Conservation (phyloP, 495 filamentous ascomycete genomes). For the Aspergillus egyptiacus region DNA sequence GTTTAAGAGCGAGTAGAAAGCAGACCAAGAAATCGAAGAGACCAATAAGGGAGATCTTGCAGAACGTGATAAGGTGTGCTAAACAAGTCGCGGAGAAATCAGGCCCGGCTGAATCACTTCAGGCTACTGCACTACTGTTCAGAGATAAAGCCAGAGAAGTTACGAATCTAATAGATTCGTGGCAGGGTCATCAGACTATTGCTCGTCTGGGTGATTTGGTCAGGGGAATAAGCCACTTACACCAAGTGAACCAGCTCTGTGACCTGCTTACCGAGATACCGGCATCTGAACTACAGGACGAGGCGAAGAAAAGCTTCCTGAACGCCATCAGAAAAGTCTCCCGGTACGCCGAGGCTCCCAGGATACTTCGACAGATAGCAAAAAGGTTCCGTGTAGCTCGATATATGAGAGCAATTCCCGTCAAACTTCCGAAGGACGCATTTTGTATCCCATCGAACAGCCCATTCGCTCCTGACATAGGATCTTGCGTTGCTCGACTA, state of each 20-base stretch:
- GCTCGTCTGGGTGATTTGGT: slow-evolving; percentile 3
- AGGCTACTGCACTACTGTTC: too few species aligned
- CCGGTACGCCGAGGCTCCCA: slow-evolving; percentile 9
- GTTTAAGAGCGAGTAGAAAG: too few species aligned
- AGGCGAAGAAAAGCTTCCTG: slow-evolving; percentile 5
- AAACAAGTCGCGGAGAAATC: too few species aligned
- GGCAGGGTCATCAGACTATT: slow-evolving; percentile 9
- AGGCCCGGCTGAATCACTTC: too few species aligned
- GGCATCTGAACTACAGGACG: slow-evolving; percentile 7
- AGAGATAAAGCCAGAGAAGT: slow-evolving; percentile 5
- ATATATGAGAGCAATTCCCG: slow-evolving; percentile 7
- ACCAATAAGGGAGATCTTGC: too few species aligned
- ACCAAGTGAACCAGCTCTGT: slow-evolving; percentile 2
- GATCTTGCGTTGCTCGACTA: too few species aligned
- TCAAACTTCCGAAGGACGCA: slow-evolving; percentile 8
- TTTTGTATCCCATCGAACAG: neutral
- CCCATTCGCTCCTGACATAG: slow-evolving; percentile 5
- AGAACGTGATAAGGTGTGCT: too few species aligned
- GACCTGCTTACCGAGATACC: slow-evolving; percentile 7
- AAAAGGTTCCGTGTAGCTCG: slow-evolving; percentile 9
- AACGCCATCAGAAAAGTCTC: slow-evolving; percentile 11
- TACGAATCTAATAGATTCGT: slow-evolving; percentile 9
- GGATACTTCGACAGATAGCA: slow-evolving; percentile 9
- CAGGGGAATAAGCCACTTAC: slow-evolving; percentile 8
- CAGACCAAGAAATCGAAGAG: too few species aligned